These are phyloP conservation scores for Quercus phellos DNA, from an alignment of 331 rosid genomes.

Conservation along the genomic window DNA sequence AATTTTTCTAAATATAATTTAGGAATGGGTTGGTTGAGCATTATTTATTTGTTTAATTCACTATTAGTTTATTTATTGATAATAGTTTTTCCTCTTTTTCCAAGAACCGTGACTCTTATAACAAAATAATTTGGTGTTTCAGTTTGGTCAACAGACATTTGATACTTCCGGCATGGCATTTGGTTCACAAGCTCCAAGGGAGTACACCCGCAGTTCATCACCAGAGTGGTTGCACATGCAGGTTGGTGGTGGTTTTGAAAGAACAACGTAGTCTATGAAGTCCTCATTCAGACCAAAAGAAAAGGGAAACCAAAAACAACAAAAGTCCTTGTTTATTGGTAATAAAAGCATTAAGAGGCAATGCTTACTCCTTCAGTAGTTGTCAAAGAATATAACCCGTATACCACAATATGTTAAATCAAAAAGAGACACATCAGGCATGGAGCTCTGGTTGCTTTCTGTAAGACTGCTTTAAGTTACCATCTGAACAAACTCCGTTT, in stretches of 20 bases:
- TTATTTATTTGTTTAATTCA: no score
- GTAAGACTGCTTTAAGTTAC: constrained; percentile 25
- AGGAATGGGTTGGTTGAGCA: neutral
- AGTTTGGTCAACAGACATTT: constrained; percentile 69
- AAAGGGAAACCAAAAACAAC: neutral
- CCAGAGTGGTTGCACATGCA: constrained; percentile 97
- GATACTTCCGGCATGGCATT: constrained; percentile 55
- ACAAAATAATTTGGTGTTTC: constrained; percentile 36
- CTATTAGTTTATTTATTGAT: no score
- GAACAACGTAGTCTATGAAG: constrained; percentile 47
- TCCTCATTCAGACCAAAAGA: neutral
- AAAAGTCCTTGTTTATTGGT: constrained; percentile 16
- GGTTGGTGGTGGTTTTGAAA: constrained; percentile 78
- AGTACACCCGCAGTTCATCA: constrained; percentile 64
- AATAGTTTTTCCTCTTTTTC: neutral
- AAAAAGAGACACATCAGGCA: constrained; percentile 33
- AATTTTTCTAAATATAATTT: neutral
- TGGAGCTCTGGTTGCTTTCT: constrained; percentile 41
- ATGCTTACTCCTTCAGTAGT: constrained; percentile 28
- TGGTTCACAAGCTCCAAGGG: constrained; percentile 65
- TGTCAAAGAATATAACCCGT: constrained; percentile 25
- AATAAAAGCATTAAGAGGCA: constrained; percentile 42
- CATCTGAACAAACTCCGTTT: constrained; percentile 34
- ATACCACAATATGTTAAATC: constrained; percentile 34
- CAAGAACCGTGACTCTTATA: constrained; percentile 12